These are phyloP conservation scores for Acorus gramineus DNA, from an alignment of 106 monocot genomes.

Conservation along the genomic window DNA sequence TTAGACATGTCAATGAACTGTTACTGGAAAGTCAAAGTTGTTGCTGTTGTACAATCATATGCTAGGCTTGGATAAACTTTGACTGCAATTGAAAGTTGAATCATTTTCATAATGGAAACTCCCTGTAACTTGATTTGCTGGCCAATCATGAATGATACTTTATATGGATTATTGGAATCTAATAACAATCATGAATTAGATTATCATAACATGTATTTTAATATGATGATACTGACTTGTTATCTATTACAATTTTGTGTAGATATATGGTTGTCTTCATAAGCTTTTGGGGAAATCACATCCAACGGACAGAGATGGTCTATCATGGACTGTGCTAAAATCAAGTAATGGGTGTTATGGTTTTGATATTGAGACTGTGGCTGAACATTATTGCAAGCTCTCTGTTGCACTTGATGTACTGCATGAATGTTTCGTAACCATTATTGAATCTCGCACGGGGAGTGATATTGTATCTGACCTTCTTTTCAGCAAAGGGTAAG, in stretches of 20 bases:
- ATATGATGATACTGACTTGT: background rate
- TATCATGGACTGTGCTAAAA: conserved; percentile 51
- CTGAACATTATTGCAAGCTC: conserved; percentile 35
- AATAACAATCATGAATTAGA: no score
- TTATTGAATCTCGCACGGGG: conserved; percentile 40
- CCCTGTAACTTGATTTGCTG: no score
- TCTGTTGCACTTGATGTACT: conserved; percentile 46
- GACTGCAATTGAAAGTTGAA: no score
- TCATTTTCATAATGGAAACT: no score
- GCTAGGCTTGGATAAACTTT: no score
- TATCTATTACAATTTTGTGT: conserved; percentile 3
- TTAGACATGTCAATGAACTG: no score
- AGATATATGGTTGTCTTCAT: conserved; percentile 47
- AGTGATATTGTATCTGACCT: conserved; percentile 47
- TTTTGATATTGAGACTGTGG: conserved; percentile 14
- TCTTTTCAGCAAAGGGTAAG: conserved; percentile 53
- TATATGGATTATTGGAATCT: no score
- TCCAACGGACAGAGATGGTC: conserved; percentile 36
- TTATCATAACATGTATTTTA: no score
- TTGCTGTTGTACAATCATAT: no score
- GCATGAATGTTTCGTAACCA: conserved; percentile 53
- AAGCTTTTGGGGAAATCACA: conserved; percentile 44
- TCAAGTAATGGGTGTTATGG: conserved; percentile 17
- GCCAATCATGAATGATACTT: no score
- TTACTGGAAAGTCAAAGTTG: no score